Conservation (phyloP, 805 yeast genomes). For the Metschnikowia borealis region DNA sequence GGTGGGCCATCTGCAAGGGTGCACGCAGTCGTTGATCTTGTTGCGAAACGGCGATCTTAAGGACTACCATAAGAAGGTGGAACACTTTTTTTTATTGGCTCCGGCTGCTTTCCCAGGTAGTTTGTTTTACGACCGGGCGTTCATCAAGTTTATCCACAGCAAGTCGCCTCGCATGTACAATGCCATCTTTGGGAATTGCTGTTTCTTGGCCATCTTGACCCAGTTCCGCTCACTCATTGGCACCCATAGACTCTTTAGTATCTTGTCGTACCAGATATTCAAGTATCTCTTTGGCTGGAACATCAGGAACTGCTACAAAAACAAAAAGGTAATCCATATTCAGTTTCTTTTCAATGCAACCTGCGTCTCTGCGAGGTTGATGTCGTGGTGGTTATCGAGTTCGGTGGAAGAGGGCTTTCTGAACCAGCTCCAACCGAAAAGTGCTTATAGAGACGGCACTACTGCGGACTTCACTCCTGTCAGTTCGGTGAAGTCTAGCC, state of each 20-base stretch:
- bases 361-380: slow-evolving; percentile 70
- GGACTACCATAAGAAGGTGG: slow-evolving; percentile 49
- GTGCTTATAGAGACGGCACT: slow-evolving; percentile 28
- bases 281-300: slow-evolving; percentile 86
- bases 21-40: slow-evolving; percentile 76
- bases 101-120: slow-evolving; percentile 92
- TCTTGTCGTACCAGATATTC: slow-evolving; percentile 74
- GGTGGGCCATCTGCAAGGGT: slow-evolving; percentile 90
- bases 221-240: slow-evolving; percentile 44
- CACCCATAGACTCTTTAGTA: slow-evolving; percentile 48
- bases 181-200: slow-evolving; percentile 66
- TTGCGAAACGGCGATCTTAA: slow-evolving; percentile 42
- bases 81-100: slow-evolving; percentile 71
- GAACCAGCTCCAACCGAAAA: slow-evolving; percentile 32
- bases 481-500: slow-evolving; percentile 10
- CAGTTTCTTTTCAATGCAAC: slow-evolving; percentile 86
- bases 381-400: slow-evolving; percentile 85
- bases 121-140: slow-evolving; percentile 56
- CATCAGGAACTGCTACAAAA: slow-evolving; percentile 64
- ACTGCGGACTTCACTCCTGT: slow-evolving; percentile 25
- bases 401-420: slow-evolving; percentile 38
- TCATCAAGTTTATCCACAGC: slow-evolving; percentile 58
- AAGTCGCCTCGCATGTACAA: slow-evolving; percentile 44
- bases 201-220: slow-evolving; percentile 78
- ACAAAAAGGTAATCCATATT: slow-evolving; percentile 57